Base-by-base conservation (phyloP, 176 grass and related monocot genomes). In the Ensete ventricosum region DNA sequence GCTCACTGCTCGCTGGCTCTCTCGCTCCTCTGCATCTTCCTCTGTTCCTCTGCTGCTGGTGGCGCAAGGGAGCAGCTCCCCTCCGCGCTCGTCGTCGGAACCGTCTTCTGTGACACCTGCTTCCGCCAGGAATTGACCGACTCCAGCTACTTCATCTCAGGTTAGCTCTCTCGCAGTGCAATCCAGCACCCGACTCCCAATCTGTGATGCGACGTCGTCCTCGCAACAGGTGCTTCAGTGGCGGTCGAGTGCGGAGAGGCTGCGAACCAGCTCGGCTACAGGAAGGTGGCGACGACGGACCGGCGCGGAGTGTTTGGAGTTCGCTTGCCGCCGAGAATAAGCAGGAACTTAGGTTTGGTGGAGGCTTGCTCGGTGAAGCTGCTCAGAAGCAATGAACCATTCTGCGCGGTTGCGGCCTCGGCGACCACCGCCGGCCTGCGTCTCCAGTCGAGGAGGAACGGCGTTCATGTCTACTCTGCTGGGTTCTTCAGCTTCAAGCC, bases 141-240 rank as follows among this genome's bases (percentile, higher is more conserved):
- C 20, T 24, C 60, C 49, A 77, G 60, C 59, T 13, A 50, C 21
- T 77, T 77, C 49, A 53, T 77, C 60, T 77, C 75, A 65, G 74
- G 74, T 63, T 23, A 11, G 4, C 9, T 55, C 19, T 9, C 21
- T 9, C 23, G 49, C 9, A 4, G 21, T 26, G 11, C 21, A 17
- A 50, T n/a, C 14, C 11, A 69, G 6, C 65, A 29, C 3, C 65
- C 1, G 48, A 2, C 11, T 20, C 29, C n/a, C 50, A 54, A 21
- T 2, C 14, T 23, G 29, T 9, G 14, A 5, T 22, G 22, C 70
- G 16, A 12, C 43, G 54, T 54, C 14, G 53, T 11, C 20, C 11
- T 17, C 22, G 50, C 51, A 22, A 14, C 74, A 76, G 75, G 75
- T 52, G 62, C 60, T 66, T 52, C 75, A 11, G 60, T 77, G 11